These are phyloP conservation scores for Teratosphaeria nubilosa DNA, from an alignment of 2,329 filamentous ascomycete genomes.

Conservation along the genomic window DNA sequence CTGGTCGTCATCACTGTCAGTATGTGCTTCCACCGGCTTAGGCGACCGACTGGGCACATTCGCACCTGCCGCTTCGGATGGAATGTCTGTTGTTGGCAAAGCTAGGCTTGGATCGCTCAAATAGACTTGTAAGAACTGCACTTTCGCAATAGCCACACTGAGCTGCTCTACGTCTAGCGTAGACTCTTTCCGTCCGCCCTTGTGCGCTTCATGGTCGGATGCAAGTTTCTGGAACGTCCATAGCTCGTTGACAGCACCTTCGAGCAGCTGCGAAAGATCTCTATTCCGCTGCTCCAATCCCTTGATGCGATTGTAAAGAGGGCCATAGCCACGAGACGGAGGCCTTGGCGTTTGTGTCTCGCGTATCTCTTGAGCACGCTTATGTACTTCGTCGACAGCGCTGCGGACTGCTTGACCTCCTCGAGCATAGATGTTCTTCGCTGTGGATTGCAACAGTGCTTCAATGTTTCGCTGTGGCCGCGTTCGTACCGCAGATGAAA, in stretches of 20 bases:
- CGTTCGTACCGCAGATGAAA: slow-evolving; percentile 1
- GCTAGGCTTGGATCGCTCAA: slow-evolving; percentile 37
- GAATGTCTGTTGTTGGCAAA: slow-evolving; percentile 26
- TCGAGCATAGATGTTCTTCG: slow-evolving; percentile 61
- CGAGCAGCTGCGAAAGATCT: slow-evolving; percentile 57
- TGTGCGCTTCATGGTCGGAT: slow-evolving; percentile 5
- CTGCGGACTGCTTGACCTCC: slow-evolving; percentile 72
- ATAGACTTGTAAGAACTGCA: slow-evolving; percentile 43
- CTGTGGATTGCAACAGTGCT: slow-evolving; percentile 63
- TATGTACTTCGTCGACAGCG: slow-evolving; percentile 67
- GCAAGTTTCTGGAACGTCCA: slow-evolving; percentile 47
- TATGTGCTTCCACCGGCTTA: neutral
- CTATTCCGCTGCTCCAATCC: slow-evolving; percentile 56
- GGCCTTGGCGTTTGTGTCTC: slow-evolving; percentile 24
- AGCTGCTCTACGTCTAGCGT: slow-evolving; percentile 26
- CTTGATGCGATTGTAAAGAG: slow-evolving; percentile 25
- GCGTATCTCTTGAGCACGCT: slow-evolving; percentile 61
- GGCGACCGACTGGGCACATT: neutral
- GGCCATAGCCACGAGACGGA: neutral
- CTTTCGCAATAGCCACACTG: slow-evolving; percentile 40
- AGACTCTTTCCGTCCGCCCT: slow-evolving; percentile 25
- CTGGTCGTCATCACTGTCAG: neutral
- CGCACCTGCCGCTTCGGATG: neutral
- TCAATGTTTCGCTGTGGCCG: slow-evolving; percentile 47
- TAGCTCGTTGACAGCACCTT: slow-evolving; percentile 54